These are phyloP conservation scores for Globisporangium perplexum DNA, from an alignment of 352 stramenopile species.

Conservation along the genomic window DNA sequence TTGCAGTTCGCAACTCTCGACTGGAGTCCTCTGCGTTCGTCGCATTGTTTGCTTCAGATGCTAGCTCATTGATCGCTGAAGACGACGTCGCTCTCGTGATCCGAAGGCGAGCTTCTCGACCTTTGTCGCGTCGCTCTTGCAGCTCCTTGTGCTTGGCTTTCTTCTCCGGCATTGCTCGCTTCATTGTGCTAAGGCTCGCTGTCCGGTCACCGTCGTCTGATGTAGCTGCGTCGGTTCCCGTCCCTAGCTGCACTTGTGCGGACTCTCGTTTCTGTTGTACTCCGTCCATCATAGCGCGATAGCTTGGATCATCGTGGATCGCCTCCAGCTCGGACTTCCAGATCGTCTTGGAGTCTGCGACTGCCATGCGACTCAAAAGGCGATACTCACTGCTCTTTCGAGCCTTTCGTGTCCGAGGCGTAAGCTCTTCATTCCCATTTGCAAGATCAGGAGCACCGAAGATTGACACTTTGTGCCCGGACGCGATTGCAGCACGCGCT, in stretches of 20 bases:
- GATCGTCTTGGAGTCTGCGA: slow-evolving; percentile 35
- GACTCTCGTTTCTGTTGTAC: neutral
- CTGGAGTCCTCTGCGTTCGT: neutral
- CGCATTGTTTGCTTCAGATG: neutral
- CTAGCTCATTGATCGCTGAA: slow-evolving; percentile 3
- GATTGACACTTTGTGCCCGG: slow-evolving; percentile 12
- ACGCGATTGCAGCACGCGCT: slow-evolving; percentile 38
- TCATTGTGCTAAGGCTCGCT: slow-evolving; percentile 1
- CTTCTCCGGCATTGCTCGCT: slow-evolving; percentile 37
- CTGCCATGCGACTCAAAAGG: slow-evolving; percentile 47
- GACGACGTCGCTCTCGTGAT: slow-evolving; percentile 10
- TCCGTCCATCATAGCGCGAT: slow-evolving; percentile 3
- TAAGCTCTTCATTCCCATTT: slow-evolving; percentile 12
- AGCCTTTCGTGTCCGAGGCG: slow-evolving; percentile 15
- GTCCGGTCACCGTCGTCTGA: neutral
- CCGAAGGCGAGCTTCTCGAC: slow-evolving; percentile 40
- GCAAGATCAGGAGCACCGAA: neutral
- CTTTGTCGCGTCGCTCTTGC: slow-evolving; percentile 50
- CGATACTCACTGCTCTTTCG: slow-evolving; percentile 54
- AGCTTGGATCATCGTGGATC: slow-evolving; percentile 38
- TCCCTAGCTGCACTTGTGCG: neutral
- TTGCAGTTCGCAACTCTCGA: neutral
- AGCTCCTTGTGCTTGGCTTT: slow-evolving; percentile 60
- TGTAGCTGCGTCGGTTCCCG: no score
- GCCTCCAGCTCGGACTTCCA: slow-evolving; percentile 47